Base-by-base conservation (phyloP, 164 flowering plant species). In the Annona cherimola region DNA sequence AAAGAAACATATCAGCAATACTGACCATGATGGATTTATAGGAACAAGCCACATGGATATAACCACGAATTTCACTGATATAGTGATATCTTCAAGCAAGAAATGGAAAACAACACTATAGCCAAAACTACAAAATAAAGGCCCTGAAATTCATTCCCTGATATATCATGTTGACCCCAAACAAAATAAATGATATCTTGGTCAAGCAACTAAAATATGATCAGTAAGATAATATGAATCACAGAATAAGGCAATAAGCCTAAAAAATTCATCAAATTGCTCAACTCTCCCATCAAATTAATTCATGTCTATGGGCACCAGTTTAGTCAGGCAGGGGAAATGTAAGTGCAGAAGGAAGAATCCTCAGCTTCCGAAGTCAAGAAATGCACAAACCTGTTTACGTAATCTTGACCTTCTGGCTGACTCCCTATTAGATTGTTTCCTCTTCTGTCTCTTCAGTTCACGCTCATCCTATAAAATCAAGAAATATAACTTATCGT, bases 351-450 rank as follows among this genome's bases (percentile, higher is more conserved):
- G 14, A 50, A 50, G 57, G 14, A 11, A 50, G 57, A 50, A 50
- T 50, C 57, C 8, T 0, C 14, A 50, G 64, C 19, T 61, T 63
- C 57, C 57, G 41, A 4, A 63, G 41, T 5, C 44, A 63, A 14
- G 45, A 18, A 57, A 63, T 45, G n/a, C 4, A 14, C 63, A 44
- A 0, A 92, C 99, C 94, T 95, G 99, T 80, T 95, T 95, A 19
- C 96, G 93, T 77, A 95, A 79, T 80, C 99, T 85, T 78, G 99
- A 95, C 78, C 98, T 88, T 78, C 99, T 84, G 69, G 99, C 97
- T 19, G 98, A 95, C 76, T 95, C 99, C 75, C 97, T 79, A 67
- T 95, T 95, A 63, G 99, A 95, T 77, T 93, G 98, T 81, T 95
- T 95, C 78, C 99, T 87, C 77, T 84, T 91, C 76, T 93, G 98